These are phyloP conservation scores for Capsicum rhomboideum DNA, from an alignment of 257 asterid species.

Conservation along the genomic window DNA sequence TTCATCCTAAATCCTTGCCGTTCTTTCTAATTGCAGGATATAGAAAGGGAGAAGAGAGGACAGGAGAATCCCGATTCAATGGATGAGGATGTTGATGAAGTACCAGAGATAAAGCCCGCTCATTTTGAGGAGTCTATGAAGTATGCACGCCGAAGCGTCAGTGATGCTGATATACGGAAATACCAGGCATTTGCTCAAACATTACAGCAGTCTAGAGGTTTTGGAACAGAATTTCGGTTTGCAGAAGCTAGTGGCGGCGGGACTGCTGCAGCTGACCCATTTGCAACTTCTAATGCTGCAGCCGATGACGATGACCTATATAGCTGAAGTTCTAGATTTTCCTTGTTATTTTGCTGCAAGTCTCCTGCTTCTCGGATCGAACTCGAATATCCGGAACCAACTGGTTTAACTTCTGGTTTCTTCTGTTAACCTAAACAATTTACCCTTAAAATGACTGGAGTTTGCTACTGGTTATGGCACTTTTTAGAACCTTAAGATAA, in stretches of 20 bases:
- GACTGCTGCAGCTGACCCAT: constrained; percentile 32
- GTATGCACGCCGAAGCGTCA: constrained; percentile 57
- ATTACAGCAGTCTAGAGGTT: constrained; percentile 59
- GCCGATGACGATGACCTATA: constrained; percentile 57
- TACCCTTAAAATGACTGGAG: background rate
- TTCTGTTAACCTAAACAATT: background rate
- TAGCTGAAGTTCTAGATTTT: constrained; percentile 8
- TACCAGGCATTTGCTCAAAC: constrained; percentile 66
- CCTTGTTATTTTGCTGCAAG: background rate
- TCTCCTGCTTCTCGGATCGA: background rate
- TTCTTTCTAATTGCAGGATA: constrained; percentile 27
- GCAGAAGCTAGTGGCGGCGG: constrained; percentile 22
- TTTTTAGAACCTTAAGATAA: background rate
- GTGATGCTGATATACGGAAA: constrained; percentile 65
- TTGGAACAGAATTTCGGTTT: constrained; percentile 59
- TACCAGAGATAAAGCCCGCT: constrained; percentile 46
- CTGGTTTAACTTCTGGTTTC: background rate
- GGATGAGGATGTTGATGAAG: constrained; percentile 51
- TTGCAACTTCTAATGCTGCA: constrained; percentile 37
- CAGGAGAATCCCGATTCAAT: constrained; percentile 32
- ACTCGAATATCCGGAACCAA: background rate
- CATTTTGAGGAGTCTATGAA: constrained; percentile 72
- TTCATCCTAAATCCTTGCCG: background rate
- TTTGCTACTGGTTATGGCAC: background rate
- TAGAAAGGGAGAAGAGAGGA: constrained; percentile 44